A percentile compares a stretch with the other conserved stretches of the same genome.
Evolutionary conservation across 805 yeast genomes (phyloP).

Genomic region (Candida xiaguanensis): DNA sequence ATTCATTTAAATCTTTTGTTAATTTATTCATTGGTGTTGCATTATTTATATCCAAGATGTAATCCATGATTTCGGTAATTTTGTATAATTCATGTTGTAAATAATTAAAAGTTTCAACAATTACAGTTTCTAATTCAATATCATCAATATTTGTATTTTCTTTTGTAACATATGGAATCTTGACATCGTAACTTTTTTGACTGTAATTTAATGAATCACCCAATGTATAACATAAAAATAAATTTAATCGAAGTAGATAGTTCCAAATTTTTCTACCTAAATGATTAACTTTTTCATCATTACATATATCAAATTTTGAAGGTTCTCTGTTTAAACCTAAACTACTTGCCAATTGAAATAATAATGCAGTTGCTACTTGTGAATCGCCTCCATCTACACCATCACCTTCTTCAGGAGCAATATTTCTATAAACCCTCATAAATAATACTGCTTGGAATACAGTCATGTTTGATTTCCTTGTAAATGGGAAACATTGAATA

Average conservation of each 20-base stretch:
- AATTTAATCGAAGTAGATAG: slow-evolving; percentile 27
- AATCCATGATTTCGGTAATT: slow-evolving; percentile 12
- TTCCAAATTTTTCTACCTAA: slow-evolving; percentile 30
- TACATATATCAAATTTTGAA: slow-evolving; percentile 20
- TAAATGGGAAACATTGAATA: slow-evolving; percentile 49
- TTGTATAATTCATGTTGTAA: slow-evolving; percentile 10
- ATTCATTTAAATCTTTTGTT: slow-evolving; percentile 7
- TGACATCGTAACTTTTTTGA: slow-evolving; percentile 44
- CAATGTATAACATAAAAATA: slow-evolving; percentile 35
- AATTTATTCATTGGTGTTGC: slow-evolving; percentile 13
- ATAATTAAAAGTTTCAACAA: slow-evolving; percentile 10
- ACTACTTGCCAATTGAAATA: slow-evolving; percentile 36
- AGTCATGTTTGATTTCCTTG: slow-evolving; percentile 31
- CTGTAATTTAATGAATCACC: slow-evolving; percentile 43
- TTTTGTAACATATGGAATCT: slow-evolving; percentile 28
- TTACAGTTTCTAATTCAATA: slow-evolving; percentile 28
- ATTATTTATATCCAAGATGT: slow-evolving; percentile 14
- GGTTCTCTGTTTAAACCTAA: slow-evolving; percentile 42
- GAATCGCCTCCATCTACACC: slow-evolving; percentile 39
- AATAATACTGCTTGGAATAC: slow-evolving; percentile 27
- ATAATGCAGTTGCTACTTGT: slow-evolving; percentile 20
- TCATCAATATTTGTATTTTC: slow-evolving; percentile 36
- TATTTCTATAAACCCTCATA: slow-evolving; percentile 25
- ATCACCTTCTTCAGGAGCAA: slow-evolving; percentile 41
- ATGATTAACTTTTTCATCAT: slow-evolving; percentile 16